Evolutionary conservation across 2,329 filamentous ascomycete species (phyloP), one percentile per base, ranked within the genome.

Genomic region (Pestalotiopsis sp.): DNA sequence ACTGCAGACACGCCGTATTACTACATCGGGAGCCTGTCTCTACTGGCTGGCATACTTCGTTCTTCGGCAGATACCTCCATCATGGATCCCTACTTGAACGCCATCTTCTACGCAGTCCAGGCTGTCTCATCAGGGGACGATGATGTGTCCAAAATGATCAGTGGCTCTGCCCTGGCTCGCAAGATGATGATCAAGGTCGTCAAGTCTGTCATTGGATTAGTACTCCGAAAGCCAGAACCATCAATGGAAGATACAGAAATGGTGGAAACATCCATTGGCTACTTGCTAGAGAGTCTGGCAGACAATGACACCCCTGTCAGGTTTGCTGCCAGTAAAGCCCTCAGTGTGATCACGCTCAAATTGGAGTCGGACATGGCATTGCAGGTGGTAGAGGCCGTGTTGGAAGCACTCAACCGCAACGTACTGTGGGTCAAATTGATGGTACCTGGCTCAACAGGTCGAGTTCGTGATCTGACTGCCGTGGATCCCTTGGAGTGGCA

Each of bases 261-360:
- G 77, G 79, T 97, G 17, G 95, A 98, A 80, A 91, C 91, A 38
- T 89, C 92, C 4, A 94, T 99, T 73, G 92, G 94, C 66, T 90
- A 93, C 75, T 85, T 98, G 3, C 86, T 99, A 2, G 91, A 93
- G 69, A 87, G 88, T 13, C 83, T 98, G 1, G 90, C 90, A 2
- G 96, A 99, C 78, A 93, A 93, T 70, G 95, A 98, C 75, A 98
- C 95, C 0, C 94, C 94, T 0, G 95, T 99, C 13, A 87, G 96
- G 49, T 89, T 97, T 74, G 92, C 95, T 40, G 93, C 95, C 23
- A 97, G 94, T 79, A 99, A 99, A 81, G 93, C 94, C 4, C 87
- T 98, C 59, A 97, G 94, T 79, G 87, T 97, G 66, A 90, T 98
- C 72, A 92, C 95, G 0, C 83, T 97, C 65, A 95, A 92, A 72